These are phyloP conservation scores for Nyctanthes arbortristis DNA, from an alignment of 257 asterid genomes.

Conservation along the genomic window DNA sequence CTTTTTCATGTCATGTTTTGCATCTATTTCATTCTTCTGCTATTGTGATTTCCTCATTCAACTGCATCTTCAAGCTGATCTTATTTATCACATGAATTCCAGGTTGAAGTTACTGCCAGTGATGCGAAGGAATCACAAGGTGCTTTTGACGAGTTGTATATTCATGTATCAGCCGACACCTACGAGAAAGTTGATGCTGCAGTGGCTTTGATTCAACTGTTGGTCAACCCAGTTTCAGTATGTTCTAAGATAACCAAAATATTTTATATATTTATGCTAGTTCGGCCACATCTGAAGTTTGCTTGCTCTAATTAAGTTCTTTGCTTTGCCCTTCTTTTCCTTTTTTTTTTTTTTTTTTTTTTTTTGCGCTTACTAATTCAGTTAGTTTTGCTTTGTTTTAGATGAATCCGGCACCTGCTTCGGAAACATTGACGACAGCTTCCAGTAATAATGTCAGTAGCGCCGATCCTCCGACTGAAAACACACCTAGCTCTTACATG, in stretches of 20 bases:
- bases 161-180: conserved; percentile 82
- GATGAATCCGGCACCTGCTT: conserved; percentile 59
- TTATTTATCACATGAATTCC: conserved; percentile 10
- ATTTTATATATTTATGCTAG: background rate
- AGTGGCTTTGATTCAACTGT: conserved; percentile 76
- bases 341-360: background rate
- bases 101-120: conserved; percentile 68
- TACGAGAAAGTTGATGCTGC: conserved; percentile 90
- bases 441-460: conserved; percentile 34
- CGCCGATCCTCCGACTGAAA: conserved; percentile 28
- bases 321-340: background rate
- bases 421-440: conserved; percentile 37
- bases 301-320: background rate
- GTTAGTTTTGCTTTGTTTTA: conserved; percentile 27
- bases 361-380: conserved; percentile 1
- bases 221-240: conserved; percentile 81
- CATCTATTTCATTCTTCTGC: background rate
- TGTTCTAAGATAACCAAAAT: conserved; percentile 31
- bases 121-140: conserved; percentile 50
- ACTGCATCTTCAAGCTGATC: conserved; percentile 1
- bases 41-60: background rate
- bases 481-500: conserved; percentile 25
- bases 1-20: background rate
- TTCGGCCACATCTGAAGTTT: background rate
- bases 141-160: conserved; percentile 64